Conservation (phyloP, 1,284 basidiomycete genomes). For the Sanguinoderma infundibulare region DNA sequence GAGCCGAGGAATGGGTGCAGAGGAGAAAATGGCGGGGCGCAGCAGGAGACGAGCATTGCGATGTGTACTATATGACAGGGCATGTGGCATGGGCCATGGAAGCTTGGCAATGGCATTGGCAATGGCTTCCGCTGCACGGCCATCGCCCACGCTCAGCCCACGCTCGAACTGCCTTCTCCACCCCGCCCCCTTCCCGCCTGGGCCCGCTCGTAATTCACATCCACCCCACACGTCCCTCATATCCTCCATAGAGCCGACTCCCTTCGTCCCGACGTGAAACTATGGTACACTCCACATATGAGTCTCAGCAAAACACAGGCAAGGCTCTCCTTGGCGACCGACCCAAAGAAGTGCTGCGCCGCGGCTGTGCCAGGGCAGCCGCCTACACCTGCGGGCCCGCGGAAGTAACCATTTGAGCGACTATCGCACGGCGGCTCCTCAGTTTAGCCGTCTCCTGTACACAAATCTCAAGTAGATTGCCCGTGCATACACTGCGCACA, state of each 20-base stretch:
- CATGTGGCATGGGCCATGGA: neutral
- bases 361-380: neutral
- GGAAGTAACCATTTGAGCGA: neutral
- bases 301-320: too few relatives aligned
- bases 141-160: neutral
- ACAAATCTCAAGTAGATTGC: neutral
- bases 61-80: conserved; percentile 7
- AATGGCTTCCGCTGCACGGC: neutral
- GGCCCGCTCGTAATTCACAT: neutral
- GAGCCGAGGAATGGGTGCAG: neutral
- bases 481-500: neutral
- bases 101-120: too few relatives aligned
- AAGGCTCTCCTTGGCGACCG: too few relatives aligned
- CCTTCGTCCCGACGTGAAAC: too few relatives aligned
- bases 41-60: neutral
- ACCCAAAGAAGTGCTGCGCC: neutral
- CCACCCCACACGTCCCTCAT: too few relatives aligned
- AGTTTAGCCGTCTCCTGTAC: neutral
- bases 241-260: too few relatives aligned
- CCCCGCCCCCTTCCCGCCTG: neutral
- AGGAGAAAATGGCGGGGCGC: conserved; percentile 1
- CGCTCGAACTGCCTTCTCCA: neutral
- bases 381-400: too few relatives aligned
- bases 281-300: too few relatives aligned
- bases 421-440: too few relatives aligned